Conservation (phyloP, 2,329 filamentous ascomycete species). For the Lachnellula willkommii region DNA sequence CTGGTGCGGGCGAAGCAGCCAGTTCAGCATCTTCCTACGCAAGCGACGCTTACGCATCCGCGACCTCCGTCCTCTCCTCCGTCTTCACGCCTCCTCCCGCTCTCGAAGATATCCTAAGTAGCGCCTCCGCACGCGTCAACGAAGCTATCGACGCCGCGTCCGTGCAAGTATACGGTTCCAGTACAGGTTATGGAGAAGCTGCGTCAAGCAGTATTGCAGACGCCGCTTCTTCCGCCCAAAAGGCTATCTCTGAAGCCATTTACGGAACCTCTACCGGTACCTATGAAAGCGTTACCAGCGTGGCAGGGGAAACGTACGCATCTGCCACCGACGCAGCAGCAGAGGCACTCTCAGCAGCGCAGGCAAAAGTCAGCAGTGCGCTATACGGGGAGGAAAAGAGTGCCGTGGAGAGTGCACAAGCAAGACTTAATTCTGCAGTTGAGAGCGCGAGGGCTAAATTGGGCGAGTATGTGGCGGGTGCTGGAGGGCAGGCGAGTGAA, state of each 20-base stretch:
- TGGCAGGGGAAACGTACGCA: constrained; percentile 14
- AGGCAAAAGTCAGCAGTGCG: constrained; percentile 19
- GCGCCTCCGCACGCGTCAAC: constrained; percentile 52
- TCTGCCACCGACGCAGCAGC: constrained; percentile 18
- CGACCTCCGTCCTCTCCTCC: constrained; percentile 40
- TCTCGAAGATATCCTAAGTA: constrained; percentile 51
- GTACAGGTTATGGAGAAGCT: constrained; percentile 46
- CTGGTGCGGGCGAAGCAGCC: constrained; percentile 42
- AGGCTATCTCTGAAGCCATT: constrained; percentile 50
- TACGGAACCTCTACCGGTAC: constrained; percentile 49
- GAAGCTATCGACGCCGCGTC: constrained; percentile 55
- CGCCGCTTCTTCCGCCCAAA: constrained; percentile 50
- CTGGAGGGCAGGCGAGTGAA: constrained; percentile 32
- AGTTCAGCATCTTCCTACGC: constrained; percentile 50
- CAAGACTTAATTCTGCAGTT: constrained; percentile 24
- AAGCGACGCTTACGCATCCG: constrained; percentile 40
- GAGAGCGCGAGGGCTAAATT: constrained; percentile 27
- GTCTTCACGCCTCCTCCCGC: constrained; percentile 53
- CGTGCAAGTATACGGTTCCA: constrained; percentile 51
- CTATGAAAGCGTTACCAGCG: constrained; percentile 37
- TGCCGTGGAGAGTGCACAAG: constrained; percentile 28
- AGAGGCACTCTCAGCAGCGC: constrained; percentile 18
- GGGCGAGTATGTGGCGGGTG: constrained; percentile 21
- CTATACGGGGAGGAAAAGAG: constrained; percentile 25
- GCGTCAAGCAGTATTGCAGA: constrained; percentile 48